These are phyloP conservation scores for Alternaria novae-zelandiae DNA, from an alignment of 2,329 filamentous ascomycete genomes.

Conservation along the genomic window DNA sequence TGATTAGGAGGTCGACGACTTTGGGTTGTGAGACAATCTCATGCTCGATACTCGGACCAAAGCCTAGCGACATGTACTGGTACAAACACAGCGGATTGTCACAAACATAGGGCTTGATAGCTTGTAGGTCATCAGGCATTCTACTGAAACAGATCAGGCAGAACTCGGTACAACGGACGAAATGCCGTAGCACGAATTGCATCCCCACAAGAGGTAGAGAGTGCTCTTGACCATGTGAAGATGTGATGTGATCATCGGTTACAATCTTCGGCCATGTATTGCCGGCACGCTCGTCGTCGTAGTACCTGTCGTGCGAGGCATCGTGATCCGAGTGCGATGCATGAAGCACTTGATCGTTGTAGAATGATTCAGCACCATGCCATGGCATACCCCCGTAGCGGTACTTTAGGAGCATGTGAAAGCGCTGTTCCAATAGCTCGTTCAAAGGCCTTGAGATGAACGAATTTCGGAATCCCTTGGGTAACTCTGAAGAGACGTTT, in stretches of 20 bases:
- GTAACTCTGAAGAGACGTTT: constrained; percentile 2
- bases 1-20: constrained; percentile 84
- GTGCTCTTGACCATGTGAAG: constrained; percentile 38
- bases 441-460: constrained; percentile 78
- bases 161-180: constrained; percentile 82
- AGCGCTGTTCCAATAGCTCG: constrained; percentile 69
- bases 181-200: constrained; percentile 78
- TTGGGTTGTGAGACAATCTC: constrained; percentile 80
- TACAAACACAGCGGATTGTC: constrained; percentile 77
- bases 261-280: constrained; percentile 54
- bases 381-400: constrained; percentile 66
- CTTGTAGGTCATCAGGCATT: constrained; percentile 68
- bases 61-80: constrained; percentile 85
- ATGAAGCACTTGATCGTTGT: constrained; percentile 55
- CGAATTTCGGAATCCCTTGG: constrained; percentile 58
- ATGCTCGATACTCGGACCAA: constrained; percentile 84
- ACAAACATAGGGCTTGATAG: constrained; percentile 79
- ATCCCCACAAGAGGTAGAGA: constrained; percentile 67
- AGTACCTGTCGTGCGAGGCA: constrained; percentile 50
- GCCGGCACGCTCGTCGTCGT: constrained; percentile 41
- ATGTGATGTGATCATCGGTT: constrained; percentile 58
- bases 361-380: constrained; percentile 69
- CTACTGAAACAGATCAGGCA: constrained; percentile 83
- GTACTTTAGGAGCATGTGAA: constrained; percentile 67
- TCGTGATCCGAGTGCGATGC: constrained; percentile 31